Conservation (phyloP, 108 stramenopile genomes). For the Cyclotella baltica region DNA sequence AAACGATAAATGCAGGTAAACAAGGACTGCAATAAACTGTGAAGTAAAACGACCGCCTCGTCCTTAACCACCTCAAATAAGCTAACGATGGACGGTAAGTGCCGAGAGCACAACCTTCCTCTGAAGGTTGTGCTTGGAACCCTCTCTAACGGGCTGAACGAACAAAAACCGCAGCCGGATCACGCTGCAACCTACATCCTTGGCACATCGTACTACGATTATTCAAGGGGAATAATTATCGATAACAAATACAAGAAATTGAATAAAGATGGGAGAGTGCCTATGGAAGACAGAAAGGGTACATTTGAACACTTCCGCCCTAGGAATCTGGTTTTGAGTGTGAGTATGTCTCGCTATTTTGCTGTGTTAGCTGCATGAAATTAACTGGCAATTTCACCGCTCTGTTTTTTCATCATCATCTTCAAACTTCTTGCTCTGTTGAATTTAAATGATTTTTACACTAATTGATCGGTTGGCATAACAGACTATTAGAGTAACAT, state of each 20-base stretch:
- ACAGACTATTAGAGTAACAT: constrained; percentile 45
- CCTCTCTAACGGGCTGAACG: not conserved
- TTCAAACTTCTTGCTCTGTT: not conserved
- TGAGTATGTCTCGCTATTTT: constrained; percentile 11
- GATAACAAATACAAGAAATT: constrained; percentile 5
- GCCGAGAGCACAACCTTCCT: constrained; percentile 14
- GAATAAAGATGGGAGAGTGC: constrained; percentile 52
- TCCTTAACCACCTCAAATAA: no score
- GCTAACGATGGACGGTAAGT: no score
- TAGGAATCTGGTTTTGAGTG: constrained; percentile 42
- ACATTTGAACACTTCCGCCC: constrained; percentile 43
- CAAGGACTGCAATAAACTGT: no score
- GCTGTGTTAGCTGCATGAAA: not conserved
- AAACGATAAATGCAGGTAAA: no score
- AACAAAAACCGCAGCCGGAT: not conserved
- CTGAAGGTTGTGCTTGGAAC: constrained; percentile 42
- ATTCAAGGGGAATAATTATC: constrained; percentile 6
- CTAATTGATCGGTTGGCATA: not conserved
- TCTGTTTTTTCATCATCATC: not conserved
- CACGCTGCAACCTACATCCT: constrained; percentile 32
- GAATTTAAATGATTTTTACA: not conserved
- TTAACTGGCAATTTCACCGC: no score
- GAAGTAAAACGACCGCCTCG: no score
- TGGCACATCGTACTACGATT: constrained; percentile 43
- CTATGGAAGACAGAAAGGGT: constrained; percentile 54